phyloP scores from a whole-genome alignment of 108 stramenopile genomes.

The Cyclotella sp. region DNA sequence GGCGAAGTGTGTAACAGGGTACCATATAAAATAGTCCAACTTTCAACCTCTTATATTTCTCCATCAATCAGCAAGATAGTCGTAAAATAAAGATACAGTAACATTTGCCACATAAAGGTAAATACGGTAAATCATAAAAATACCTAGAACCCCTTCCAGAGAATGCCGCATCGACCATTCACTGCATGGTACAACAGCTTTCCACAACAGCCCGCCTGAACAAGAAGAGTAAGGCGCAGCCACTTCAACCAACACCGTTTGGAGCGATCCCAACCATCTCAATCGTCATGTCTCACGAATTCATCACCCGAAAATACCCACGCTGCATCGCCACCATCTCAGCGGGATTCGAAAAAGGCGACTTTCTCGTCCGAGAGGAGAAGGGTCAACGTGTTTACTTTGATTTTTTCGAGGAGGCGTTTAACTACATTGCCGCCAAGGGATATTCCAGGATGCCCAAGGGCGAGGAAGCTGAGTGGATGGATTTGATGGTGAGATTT shows the following conservation, averaged over 20 bases:
- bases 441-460: slow-evolving; percentile 86
- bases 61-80: too few species aligned
- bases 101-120: too few species aligned
- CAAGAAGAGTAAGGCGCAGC: too few species aligned
- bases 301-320: slow-evolving; percentile 49
- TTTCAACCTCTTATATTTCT: too few species aligned
- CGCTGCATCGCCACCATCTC: slow-evolving; percentile 84
- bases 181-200: too few species aligned
- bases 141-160: too few species aligned
- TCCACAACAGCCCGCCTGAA: too few species aligned
- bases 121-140: too few species aligned
- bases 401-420: slow-evolving; percentile 88
- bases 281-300: background rate
- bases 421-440: slow-evolving; percentile 81
- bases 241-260: background rate
- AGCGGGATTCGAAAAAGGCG: slow-evolving; percentile 91
- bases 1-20: too few species aligned
- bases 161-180: too few species aligned
- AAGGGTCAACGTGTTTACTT: slow-evolving; percentile 90
- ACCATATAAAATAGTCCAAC: too few species aligned
- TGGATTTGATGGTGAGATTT: slow-evolving; percentile 66
- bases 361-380: slow-evolving; percentile 89
- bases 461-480: slow-evolving; percentile 87
- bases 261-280: background rate
- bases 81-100: too few species aligned